phyloP scores from a whole-genome alignment of 441 rosid species.

The Bruguiera hainesii region DNA sequence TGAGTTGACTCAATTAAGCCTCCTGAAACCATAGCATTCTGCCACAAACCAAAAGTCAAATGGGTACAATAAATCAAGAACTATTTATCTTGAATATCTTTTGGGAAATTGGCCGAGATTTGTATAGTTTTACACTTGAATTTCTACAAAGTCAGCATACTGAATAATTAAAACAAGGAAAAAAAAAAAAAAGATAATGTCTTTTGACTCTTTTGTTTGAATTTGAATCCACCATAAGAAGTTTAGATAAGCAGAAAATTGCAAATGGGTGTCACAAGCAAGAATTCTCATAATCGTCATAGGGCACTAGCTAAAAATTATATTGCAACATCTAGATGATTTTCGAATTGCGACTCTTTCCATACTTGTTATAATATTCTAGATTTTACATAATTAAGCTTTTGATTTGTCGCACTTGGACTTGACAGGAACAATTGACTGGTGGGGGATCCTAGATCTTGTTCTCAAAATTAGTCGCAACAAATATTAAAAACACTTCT shows the following conservation, averaged over 20 bases:
- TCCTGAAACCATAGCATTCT: no score
- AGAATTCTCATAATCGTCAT: slow-evolving; percentile 47
- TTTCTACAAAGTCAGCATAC: slow-evolving; percentile 20
- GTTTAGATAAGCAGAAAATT: not conserved
- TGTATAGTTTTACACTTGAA: no score
- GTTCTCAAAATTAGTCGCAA: not conserved
- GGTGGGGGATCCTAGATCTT: no score
- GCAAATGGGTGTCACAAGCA: slow-evolving; percentile 48
- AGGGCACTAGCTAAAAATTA: slow-evolving; percentile 31
- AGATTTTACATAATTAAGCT: no score
- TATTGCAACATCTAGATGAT: not conserved
- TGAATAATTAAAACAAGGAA: slow-evolving; percentile 17
- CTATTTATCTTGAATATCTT: no score
- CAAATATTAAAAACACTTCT: not conserved
- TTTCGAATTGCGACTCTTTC: not conserved
- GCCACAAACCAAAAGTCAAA: no score
- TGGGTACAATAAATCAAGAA: no score
- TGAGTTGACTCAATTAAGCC: no score
- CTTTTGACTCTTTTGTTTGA: slow-evolving; percentile 9
- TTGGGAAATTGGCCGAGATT: no score
- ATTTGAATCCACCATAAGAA: not conserved
- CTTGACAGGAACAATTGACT: no score
- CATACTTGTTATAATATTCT: not conserved
- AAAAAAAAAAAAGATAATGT: slow-evolving; percentile 7
- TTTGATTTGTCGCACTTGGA: no score